Base-by-base conservation (phyloP, 108 stramenopile genomes). In the Cyclotella sp. region DNA sequence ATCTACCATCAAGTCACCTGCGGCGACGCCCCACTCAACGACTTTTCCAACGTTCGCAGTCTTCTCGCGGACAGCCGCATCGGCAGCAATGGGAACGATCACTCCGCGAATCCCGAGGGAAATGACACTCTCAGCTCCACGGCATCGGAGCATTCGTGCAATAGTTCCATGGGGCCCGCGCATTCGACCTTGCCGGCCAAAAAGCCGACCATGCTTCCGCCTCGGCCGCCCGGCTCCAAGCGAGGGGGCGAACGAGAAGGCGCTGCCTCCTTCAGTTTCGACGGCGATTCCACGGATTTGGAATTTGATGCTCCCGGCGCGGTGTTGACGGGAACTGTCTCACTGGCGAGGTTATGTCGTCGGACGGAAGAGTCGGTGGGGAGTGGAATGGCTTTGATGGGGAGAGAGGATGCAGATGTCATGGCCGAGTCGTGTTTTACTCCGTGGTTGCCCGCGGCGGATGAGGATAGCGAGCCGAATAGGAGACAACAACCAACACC, bases 1-100 rank as follows among this genome's bases (percentile, higher is more conserved):
- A 80, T 93, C 11, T 63, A 86, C 21, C 75, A 87, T 72, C 93
- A 93, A 73, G 72, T 93, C 34, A 86, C 87, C 10, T 64, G 79
- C 63, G 83, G 87, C 29, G 93, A 93, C 70, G 89, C 86, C 0
- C 93, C 93, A 30, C 86, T 90, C 24, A 63, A 53, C 29, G 90
- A 93, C 43, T 30, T 70, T 4, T 39, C 67, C 30, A 28, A 3
- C 34, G 29, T 47, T 18, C 47, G 52, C 1, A 18, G 9, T 18
- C 10, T 46, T 64, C 86, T 89, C 42, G 78, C 70, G 19, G 47
- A 70, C 62, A 77, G 57, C 49, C 30, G 7, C 0, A 39, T 3
- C 19, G 63, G 45, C 63, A 64, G 26, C 18, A 28, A 49, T 65
- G 49, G 43, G 55, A 63, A 18, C 46, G 8, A 71, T 44, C 74